Percentiles rank a stretch among this genome's conserved stretches.
Conservation (phyloP, 148 eudicot genomes). For the Heliamphora exappendiculata region DNA sequence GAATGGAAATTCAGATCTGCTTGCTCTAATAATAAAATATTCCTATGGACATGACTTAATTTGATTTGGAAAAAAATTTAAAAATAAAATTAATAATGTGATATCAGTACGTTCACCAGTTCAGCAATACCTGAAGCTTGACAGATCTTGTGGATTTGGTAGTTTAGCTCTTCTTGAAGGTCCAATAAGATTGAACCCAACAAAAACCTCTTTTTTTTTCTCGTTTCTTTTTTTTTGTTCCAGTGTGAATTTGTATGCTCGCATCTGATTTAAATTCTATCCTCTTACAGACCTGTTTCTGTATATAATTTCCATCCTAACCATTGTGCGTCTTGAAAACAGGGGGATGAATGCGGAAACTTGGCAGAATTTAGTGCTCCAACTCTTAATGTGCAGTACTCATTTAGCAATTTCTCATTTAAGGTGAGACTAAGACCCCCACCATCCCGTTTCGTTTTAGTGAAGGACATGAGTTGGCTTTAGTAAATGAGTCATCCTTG, state of each 20-base stretch:
- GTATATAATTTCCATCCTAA: conserved; percentile 4
- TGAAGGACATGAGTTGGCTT: neutral
- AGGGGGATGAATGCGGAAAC: conserved; percentile 89
- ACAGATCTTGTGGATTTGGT: conserved; percentile 1
- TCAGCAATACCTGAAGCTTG: neutral
- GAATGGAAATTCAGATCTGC: neutral
- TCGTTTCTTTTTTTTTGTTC: neutral
- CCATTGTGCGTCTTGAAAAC: conserved; percentile 19
- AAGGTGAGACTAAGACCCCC: conserved; percentile 51
- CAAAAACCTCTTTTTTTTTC: neutral
- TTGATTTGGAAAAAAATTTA: neutral
- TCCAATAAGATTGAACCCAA: neutral
- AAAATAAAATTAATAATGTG: neutral
- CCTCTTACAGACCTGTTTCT: neutral
- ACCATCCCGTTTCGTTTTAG: neutral
- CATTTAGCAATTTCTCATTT: conserved; percentile 97
- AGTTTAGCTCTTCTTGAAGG: neutral
- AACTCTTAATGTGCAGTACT: conserved; percentile 50
- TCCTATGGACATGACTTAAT: neutral
- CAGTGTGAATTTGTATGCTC: neutral
- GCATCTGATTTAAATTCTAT: neutral
- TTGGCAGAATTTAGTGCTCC: conserved; percentile 73
- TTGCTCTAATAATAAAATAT: conserved; percentile 2
- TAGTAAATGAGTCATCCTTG: neutral
- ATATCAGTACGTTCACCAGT: neutral